Evolutionary conservation across 176 grass and related monocot species (phyloP).

Genomic region (Areca catechu): DNA sequence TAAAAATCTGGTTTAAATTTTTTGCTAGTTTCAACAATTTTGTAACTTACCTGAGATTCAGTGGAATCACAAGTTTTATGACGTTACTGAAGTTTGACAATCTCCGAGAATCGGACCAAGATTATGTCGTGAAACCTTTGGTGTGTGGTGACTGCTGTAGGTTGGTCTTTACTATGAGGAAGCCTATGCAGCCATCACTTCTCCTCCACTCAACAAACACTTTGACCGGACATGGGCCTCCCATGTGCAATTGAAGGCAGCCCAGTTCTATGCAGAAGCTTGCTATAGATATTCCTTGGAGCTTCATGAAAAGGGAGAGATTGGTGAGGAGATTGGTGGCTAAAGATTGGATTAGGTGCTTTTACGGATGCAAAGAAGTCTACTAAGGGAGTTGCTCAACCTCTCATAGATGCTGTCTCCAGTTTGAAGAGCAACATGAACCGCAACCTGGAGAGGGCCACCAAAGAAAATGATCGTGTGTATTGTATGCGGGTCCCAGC

Average conservation of each 20-base stretch:
- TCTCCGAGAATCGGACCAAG: too few relatives aligned
- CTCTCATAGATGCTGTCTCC: slow-evolving; percentile 66
- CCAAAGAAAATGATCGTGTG: slow-evolving; percentile 90
- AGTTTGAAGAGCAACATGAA: slow-evolving; percentile 82
- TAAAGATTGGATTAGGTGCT: slow-evolving; percentile 78
- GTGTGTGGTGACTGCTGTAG: slow-evolving; percentile 25
- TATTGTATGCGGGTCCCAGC: slow-evolving; percentile 94
- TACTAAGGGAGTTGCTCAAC: slow-evolving; percentile 66
- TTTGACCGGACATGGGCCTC: slow-evolving; percentile 69
- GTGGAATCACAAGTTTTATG: too few relatives aligned
- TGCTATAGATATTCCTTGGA: slow-evolving; percentile 38
- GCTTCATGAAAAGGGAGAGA: slow-evolving; percentile 58
- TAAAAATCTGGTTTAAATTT: too few relatives aligned
- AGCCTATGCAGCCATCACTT: slow-evolving; percentile 41
- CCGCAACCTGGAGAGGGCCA: slow-evolving; percentile 74
- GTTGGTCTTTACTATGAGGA: slow-evolving; percentile 67
- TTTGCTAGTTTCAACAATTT: too few relatives aligned
- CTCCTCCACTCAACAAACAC: slow-evolving; percentile 43
- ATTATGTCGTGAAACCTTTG: too few relatives aligned
- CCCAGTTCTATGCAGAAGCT: slow-evolving; percentile 50
- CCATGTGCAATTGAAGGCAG: slow-evolving; percentile 60
- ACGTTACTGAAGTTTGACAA: too few relatives aligned
- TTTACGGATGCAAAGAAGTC: slow-evolving; percentile 87
- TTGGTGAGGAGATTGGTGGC: slow-evolving; percentile 70
- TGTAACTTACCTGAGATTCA: too few relatives aligned